Evolutionary conservation across 495 filamentous ascomycete species (phyloP).

Genomic region (Cudoniella acicularis): DNA sequence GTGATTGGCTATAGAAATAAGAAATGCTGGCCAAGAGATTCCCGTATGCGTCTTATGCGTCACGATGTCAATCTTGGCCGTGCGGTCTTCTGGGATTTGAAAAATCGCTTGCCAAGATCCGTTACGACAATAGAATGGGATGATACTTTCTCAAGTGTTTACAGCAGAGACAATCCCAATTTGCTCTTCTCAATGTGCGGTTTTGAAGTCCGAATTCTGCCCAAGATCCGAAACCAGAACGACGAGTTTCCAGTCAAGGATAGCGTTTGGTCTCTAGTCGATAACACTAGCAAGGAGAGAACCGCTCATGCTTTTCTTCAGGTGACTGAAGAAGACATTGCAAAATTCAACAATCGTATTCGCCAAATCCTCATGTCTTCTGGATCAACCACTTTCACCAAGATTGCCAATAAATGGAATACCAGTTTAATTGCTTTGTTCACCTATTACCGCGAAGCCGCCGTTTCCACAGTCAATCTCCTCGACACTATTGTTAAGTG

Average conservation of each 20-base stretch:
- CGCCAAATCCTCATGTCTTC: constrained; percentile 99
- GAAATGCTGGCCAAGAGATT: constrained; percentile 99
- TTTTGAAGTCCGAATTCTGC: constrained; percentile 95
- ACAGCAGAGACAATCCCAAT: constrained; percentile 98
- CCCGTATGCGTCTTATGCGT: constrained; percentile 96
- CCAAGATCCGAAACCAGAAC: constrained; percentile 91
- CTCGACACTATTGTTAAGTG: constrained; percentile 99
- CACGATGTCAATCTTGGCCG: constrained; percentile 98
- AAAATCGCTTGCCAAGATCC: constrained; percentile 91
- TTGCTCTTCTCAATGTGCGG: constrained; percentile 97
- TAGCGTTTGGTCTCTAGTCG: constrained; percentile 94
- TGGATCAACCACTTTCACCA: constrained; percentile 97
- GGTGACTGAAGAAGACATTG: constrained; percentile 96
- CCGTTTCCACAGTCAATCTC: constrained; percentile 92
- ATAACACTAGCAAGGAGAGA: constrained; percentile 93
- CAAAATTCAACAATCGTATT: constrained; percentile 99
- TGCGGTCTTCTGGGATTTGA: constrained; percentile 98
- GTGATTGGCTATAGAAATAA: constrained; percentile 99
- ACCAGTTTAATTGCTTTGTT: constrained; percentile 97
- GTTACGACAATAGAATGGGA: constrained; percentile 99
- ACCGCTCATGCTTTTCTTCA: constrained; percentile 98
- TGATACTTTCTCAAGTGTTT: constrained; percentile 98
- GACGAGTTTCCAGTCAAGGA: constrained; percentile 98
- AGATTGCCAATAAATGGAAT: constrained; percentile 99
- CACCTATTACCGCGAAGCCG: constrained; percentile 98